A percentile compares a stretch with the other conserved stretches of the same genome.
Evolutionary conservation across 345 rosid species (phyloP).

Genomic region (Citropsis articulata): DNA sequence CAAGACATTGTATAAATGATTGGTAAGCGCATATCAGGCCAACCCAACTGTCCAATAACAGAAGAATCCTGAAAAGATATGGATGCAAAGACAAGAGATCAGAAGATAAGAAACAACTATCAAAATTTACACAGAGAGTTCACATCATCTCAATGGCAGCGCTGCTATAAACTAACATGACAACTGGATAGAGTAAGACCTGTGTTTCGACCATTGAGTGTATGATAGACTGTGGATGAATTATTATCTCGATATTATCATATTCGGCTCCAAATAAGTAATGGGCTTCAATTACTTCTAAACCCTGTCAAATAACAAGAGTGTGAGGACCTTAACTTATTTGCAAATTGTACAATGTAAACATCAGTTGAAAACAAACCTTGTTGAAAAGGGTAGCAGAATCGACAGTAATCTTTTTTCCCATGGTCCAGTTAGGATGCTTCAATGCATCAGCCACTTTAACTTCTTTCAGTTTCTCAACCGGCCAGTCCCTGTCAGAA

Average conservation of each 20-base stretch:
- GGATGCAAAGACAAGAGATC: slow-evolving; percentile 1
- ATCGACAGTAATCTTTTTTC: slow-evolving; percentile 94
- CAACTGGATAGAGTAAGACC: slow-evolving; percentile 36
- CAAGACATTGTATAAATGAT: slow-evolving; percentile 97
- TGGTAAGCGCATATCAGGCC: slow-evolving; percentile 98
- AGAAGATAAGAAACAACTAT: background rate
- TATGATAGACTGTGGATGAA: slow-evolving; percentile 92
- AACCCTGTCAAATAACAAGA: slow-evolving; percentile 55
- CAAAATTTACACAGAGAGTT: background rate
- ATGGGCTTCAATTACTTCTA: slow-evolving; percentile 97
- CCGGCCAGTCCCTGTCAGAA: slow-evolving; percentile 80
- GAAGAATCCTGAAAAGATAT: slow-evolving; percentile 77
- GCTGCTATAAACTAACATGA: background rate
- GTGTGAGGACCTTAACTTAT: background rate
- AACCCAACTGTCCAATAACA: slow-evolving; percentile 88
- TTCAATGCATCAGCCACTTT: slow-evolving; percentile 96
- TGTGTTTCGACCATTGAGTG: slow-evolving; percentile 97
- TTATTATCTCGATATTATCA: slow-evolving; percentile 81
- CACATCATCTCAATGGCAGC: background rate
- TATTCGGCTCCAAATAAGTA: slow-evolving; percentile 93
- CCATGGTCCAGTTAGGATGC: slow-evolving; percentile 98
- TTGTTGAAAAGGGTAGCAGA: slow-evolving; percentile 98
- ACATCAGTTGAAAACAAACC: slow-evolving; percentile 35
- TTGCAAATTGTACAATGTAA: slow-evolving; percentile 1
- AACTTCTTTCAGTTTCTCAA: slow-evolving; percentile 84